A percentile compares a stretch with the other conserved stretches of the same genome.
Conservation (phyloP, 768 basidiomycete genomes). For the Pulveroboletus sp. region DNA sequence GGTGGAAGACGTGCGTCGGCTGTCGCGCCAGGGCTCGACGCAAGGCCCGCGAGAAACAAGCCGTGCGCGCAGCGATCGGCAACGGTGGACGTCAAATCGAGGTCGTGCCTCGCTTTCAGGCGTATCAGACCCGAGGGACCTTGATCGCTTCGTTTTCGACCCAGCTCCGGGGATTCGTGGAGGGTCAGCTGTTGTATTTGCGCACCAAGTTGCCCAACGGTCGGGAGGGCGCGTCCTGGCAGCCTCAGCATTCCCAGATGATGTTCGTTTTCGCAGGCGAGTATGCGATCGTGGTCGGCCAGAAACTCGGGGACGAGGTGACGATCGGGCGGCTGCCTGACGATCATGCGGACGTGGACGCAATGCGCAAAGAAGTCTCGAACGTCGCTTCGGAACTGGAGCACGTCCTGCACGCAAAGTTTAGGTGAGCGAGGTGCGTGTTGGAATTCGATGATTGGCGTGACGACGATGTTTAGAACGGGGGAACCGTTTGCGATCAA, state of each 20-base stretch:
- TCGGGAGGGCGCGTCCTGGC: background rate
- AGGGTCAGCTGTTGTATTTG: slow-evolving; percentile 24
- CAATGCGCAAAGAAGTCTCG: slow-evolving; percentile 20
- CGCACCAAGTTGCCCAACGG: slow-evolving; percentile 13
- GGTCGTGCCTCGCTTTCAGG: slow-evolving; percentile 9
- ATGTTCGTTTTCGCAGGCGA: slow-evolving; percentile 25
- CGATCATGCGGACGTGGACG: background rate
- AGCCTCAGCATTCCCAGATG: background rate
- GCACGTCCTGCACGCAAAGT: slow-evolving; percentile 5
- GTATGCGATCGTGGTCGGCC: slow-evolving; percentile 21
- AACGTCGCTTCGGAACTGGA: slow-evolving; percentile 15
- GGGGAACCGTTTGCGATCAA: slow-evolving; percentile 21
- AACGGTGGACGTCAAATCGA: background rate
- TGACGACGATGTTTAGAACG: slow-evolving; percentile 6
- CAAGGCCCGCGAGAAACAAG: background rate
- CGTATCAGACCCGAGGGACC: slow-evolving; percentile 19
- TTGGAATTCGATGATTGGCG: background rate
- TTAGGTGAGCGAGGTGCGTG: slow-evolving; percentile 18
- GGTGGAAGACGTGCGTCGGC: slow-evolving; percentile 37
- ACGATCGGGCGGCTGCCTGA: too few species aligned
- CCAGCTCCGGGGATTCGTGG: slow-evolving; percentile 20
- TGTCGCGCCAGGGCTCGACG: slow-evolving; percentile 32
- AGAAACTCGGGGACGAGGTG: background rate
- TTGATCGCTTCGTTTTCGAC: slow-evolving; percentile 14
- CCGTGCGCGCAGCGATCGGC: background rate